Percentiles rank a stretch among this genome's conserved stretches.
Conservation (phyloP, 192 early-diverging fungal genomes). For the Funneliformis geosporum region DNA sequence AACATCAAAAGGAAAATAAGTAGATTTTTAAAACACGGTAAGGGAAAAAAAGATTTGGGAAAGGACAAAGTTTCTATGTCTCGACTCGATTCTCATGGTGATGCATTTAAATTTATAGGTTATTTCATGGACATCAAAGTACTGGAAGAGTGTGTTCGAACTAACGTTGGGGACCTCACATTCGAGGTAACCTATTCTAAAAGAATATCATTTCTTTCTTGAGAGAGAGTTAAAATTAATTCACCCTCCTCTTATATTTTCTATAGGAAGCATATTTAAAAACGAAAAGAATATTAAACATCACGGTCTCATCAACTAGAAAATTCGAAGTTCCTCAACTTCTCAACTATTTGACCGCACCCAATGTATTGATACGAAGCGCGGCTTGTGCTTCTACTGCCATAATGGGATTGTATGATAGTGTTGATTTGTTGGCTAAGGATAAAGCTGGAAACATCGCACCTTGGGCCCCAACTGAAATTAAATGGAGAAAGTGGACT, state of each 20-base stretch:
- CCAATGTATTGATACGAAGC: constrained; percentile 80
- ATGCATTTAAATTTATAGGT: constrained; percentile 38
- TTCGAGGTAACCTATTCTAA: constrained; percentile 52
- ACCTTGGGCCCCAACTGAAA: constrained; percentile 57
- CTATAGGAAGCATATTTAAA: constrained; percentile 65
- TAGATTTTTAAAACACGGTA: constrained; percentile 68
- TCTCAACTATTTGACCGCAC: constrained; percentile 76
- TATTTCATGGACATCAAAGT: constrained; percentile 77
- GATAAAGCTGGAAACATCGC: constrained; percentile 67
- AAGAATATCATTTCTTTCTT: not conserved
- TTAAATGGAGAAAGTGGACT: constrained; percentile 49
- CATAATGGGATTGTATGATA: constrained; percentile 65
- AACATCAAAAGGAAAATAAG: constrained; percentile 62
- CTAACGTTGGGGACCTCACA: constrained; percentile 72
- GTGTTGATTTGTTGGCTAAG: constrained; percentile 70
- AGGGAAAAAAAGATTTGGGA: not conserved
- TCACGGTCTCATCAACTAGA: constrained; percentile 69
- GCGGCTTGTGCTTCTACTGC: constrained; percentile 77
- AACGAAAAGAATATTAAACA: constrained; percentile 75
- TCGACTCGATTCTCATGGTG: not conserved
- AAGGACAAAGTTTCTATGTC: too few relatives aligned
- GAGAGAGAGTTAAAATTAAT: too few relatives aligned
- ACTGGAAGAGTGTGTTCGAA: constrained; percentile 68
- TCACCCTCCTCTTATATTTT: not conserved
- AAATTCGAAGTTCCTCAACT: constrained; percentile 75